Evolutionary conservation across 148 eudicot genomes (phyloP).

Genomic region (Nepenthes gracilis): DNA sequence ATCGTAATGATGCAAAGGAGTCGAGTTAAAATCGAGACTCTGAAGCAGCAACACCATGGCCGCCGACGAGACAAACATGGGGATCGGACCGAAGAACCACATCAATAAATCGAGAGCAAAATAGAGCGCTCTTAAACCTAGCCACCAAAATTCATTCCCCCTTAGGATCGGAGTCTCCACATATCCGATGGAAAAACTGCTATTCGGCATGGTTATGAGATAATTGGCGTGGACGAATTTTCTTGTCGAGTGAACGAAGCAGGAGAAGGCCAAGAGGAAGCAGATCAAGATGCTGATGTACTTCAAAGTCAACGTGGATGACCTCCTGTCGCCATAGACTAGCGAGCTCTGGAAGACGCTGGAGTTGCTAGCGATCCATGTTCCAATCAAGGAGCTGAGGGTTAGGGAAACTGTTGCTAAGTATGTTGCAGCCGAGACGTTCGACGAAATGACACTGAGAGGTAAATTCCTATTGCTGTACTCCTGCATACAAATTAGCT

Average conservation of each 20-base stretch:
- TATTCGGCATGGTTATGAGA: constrained; percentile 59
- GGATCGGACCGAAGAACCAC: constrained; percentile 51
- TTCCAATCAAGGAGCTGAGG: constrained; percentile 55
- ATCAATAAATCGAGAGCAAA: constrained; percentile 28
- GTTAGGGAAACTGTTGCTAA: constrained; percentile 43
- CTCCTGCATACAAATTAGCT: constrained; percentile 17
- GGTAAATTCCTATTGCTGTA: constrained; percentile 38
- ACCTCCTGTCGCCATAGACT: constrained; percentile 46
- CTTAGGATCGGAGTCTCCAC: constrained; percentile 31
- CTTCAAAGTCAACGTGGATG: constrained; percentile 24
- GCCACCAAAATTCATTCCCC: constrained; percentile 38
- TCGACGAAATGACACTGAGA: constrained; percentile 30
- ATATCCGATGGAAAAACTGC: constrained; percentile 20
- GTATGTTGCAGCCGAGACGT: constrained; percentile 37
- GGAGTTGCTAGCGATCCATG: constrained; percentile 45
- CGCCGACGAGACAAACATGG: constrained; percentile 30
- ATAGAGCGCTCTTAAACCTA: constrained; percentile 41
- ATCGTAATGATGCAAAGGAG: constrained; percentile 7
- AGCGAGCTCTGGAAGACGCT: constrained; percentile 11
- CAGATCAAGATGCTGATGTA: constrained; percentile 29
- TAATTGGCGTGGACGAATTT: constrained; percentile 38
- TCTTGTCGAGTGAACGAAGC: constrained; percentile 42
- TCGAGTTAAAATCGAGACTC: constrained; percentile 25
- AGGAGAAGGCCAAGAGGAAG: constrained; percentile 50
- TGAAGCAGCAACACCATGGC: constrained; percentile 18